These are phyloP conservation scores for Mycena galopus DNA, from an alignment of 768 basidiomycete species.

Conservation along the genomic window DNA sequence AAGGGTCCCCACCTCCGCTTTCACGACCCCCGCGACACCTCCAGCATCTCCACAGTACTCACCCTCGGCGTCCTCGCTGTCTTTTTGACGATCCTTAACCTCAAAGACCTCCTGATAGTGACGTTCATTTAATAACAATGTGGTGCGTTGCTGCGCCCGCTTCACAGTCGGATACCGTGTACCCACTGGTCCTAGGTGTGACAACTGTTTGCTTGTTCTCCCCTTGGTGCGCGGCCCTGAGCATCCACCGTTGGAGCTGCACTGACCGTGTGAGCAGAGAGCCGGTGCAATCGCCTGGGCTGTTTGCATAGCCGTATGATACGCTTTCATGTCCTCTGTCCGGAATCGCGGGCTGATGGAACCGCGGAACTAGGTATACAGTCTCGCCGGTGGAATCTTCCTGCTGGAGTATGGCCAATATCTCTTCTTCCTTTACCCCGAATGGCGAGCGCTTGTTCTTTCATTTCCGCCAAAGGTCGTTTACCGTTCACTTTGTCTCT, in stretches of 20 bases:
- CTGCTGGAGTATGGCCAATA: slow-evolving; percentile 72
- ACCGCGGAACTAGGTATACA: slow-evolving; percentile 65
- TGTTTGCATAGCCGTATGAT: slow-evolving; percentile 69
- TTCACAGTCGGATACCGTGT: slow-evolving; percentile 40
- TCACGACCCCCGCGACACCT: slow-evolving; percentile 37
- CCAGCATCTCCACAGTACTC: slow-evolving; percentile 7
- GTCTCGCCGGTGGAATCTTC: slow-evolving; percentile 74
- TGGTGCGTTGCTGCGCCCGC: slow-evolving; percentile 40
- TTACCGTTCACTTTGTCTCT: background rate
- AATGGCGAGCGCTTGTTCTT: slow-evolving; percentile 61
- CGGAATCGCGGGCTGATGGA: slow-evolving; percentile 7
- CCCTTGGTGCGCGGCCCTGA: slow-evolving; percentile 67
- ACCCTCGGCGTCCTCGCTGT: background rate
- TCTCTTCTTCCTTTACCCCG: slow-evolving; percentile 73
- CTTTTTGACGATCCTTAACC: slow-evolving; percentile 25
- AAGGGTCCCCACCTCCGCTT: slow-evolving; percentile 11
- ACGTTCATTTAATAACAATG: slow-evolving; percentile 41
- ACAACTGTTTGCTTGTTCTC: slow-evolving; percentile 81
- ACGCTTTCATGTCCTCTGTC: slow-evolving; percentile 24
- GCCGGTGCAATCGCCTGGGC: slow-evolving; percentile 82
- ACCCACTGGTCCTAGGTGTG: slow-evolving; percentile 66
- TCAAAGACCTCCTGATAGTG: slow-evolving; percentile 30
- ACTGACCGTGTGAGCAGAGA: slow-evolving; percentile 58
- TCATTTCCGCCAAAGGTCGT: slow-evolving; percentile 13
- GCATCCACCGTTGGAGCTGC: slow-evolving; percentile 42